Evolutionary conservation across 139 green algal genomes (phyloP).

Genomic region (Zygnema circumcarinatum): DNA sequence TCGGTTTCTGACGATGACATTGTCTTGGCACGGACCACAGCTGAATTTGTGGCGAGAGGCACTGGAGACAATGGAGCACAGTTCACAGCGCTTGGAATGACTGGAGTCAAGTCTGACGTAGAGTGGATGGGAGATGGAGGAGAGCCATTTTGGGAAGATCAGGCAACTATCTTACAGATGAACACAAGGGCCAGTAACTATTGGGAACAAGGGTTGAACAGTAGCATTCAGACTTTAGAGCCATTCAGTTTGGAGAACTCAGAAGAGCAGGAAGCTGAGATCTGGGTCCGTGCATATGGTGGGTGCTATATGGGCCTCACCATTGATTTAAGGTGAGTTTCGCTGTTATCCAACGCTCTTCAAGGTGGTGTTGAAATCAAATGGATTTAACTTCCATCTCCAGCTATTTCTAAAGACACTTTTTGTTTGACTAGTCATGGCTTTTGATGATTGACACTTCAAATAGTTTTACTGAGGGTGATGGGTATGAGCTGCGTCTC

Average conservation of each 20-base stretch:
- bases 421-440: too few species aligned
- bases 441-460: too few species aligned
- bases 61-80: neutral
- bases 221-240: neutral
- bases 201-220: neutral
- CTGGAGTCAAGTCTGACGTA: neutral
- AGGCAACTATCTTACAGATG: neutral
- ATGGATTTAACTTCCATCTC: too few species aligned
- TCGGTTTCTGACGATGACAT: constrained; percentile 11
- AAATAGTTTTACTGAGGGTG: too few species aligned
- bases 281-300: neutral
- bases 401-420: too few species aligned
- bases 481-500: too few species aligned
- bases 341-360: neutral
- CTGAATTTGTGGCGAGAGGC: neutral
- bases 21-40: neutral
- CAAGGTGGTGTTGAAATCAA: too few species aligned
- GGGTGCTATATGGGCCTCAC: neutral
- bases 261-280: neutral
- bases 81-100: neutral
- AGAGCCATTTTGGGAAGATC: neutral
- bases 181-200: neutral
- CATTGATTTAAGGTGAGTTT: neutral
- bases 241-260: neutral
- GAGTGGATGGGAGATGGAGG: neutral